Evolutionary conservation across 371 early-diverging fungal species (phyloP), one percentile per base, ranked within the genome.

Genomic region (Parasitella parasitica): DNA sequence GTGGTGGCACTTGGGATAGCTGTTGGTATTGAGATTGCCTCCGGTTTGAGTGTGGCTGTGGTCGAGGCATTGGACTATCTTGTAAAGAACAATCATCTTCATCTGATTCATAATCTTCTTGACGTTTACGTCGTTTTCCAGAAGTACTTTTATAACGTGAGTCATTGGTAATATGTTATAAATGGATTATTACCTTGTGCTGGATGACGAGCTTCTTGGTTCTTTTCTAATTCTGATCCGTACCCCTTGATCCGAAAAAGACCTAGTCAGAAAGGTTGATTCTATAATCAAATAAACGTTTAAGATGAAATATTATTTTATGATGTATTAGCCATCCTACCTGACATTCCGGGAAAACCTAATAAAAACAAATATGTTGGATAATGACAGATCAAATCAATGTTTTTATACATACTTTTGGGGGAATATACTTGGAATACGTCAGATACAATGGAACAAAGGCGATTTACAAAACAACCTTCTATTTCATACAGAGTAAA

Each of bases 401-500:
- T 20, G 27, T 16, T 24, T 3, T 3, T 54, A 48, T 24, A 54
- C 37, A 54, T 63, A 68, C 65, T 63, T 38, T 64, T 64, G 4
- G 67, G 65, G 4, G 59, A 59, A 50, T 55, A 65, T 2, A 65
- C 60, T 65, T 59, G 54, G 27, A 65, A 65, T 18, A 54, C 71
- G 4, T 88, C 83, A 1, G 90, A 88, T 48, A 76, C 70, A 34
- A 59, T 70, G 12, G 72, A 70, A 9, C 67, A 66, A 9, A 76
- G 24, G 11, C 71, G 36, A 43, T 67, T 41, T 6, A 76, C 80
- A 54, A 65, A 39, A 20, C 27, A 22, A 11, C 84, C 90, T n/a
- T 85, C 81, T 37, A 94, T 91, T 68, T 93, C 92, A 73, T 90
- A 96, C 30, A 97, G 80, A 2, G 92, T 89, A 67, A 97, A 94